These are phyloP conservation scores for Blastobotrys terrestris DNA, from an alignment of 805 yeast genomes.

Conservation along the genomic window DNA sequence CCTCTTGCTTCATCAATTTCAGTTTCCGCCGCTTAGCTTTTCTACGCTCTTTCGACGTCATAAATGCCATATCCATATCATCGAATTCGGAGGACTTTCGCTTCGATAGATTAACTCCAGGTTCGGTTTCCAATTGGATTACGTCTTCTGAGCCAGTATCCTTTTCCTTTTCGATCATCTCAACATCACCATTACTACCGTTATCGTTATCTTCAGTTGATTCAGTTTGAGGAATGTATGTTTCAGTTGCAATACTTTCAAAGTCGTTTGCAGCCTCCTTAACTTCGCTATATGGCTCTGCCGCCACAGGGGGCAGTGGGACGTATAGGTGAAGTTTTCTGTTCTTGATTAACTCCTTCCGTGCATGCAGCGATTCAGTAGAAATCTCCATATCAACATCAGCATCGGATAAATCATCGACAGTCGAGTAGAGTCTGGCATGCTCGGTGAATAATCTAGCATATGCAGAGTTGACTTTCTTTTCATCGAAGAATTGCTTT, in stretches of 20 bases:
- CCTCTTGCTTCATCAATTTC: slow-evolving; percentile 7
- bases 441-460: neutral
- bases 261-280: neutral
- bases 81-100: slow-evolving; percentile 4
- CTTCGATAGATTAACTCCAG: neutral
- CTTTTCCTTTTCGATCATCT: slow-evolving; percentile 2
- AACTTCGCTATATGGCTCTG: neutral
- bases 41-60: slow-evolving; percentile 10
- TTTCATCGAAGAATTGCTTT: neutral
- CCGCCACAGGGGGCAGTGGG: slow-evolving; percentile 6
- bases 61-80: neutral
- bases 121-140: neutral
- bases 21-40: slow-evolving; percentile 15
- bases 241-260: neutral
- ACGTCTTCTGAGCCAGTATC: slow-evolving; percentile 1
- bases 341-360: neutral
- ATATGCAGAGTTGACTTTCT: neutral
- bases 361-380: neutral
- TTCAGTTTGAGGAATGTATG: neutral
- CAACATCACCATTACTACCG: slow-evolving; percentile 4
- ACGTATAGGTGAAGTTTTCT: slow-evolving; percentile 5
- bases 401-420: neutral
- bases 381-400: neutral
- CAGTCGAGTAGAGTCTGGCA: neutral
- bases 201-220: slow-evolving; percentile 2